These are phyloP conservation scores for Neonectria sp. DNA, from an alignment of 2,329 filamentous ascomycete genomes.

Conservation along the genomic window DNA sequence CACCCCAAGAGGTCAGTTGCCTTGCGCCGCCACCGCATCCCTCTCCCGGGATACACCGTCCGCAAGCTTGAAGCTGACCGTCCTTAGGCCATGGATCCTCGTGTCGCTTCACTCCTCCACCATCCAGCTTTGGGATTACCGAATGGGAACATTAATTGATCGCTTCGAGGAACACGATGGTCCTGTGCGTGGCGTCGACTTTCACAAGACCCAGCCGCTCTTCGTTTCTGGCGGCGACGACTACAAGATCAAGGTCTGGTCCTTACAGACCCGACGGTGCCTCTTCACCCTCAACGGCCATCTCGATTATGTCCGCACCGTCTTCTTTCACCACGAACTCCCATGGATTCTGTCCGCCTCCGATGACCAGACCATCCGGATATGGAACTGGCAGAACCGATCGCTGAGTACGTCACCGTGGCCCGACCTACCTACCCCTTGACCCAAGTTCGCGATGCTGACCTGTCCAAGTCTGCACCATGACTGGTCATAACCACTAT, in stretches of 20 bases:
- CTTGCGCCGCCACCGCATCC: slow-evolving; percentile 35
- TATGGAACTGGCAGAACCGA: slow-evolving; percentile 99
- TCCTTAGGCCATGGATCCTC: slow-evolving; percentile 94
- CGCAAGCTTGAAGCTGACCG: slow-evolving; percentile 49
- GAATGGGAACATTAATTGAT: slow-evolving; percentile 99
- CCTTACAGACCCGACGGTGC: slow-evolving; percentile 94
- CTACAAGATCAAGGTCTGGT: slow-evolving; percentile 99
- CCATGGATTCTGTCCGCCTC: slow-evolving; percentile 98
- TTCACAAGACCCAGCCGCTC: slow-evolving; percentile 98
- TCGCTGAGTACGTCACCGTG: slow-evolving; percentile 77
- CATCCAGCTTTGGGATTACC: slow-evolving; percentile 99
- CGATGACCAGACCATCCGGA: slow-evolving; percentile 98
- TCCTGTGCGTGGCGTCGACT: slow-evolving; percentile 96
- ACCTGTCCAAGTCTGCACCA: slow-evolving; percentile 84
- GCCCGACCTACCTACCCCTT: neutral
- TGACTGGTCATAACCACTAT: slow-evolving; percentile 99
- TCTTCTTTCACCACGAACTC: slow-evolving; percentile 99
- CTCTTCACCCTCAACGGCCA: slow-evolving; percentile 99
- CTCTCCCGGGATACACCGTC: slow-evolving; percentile 14
- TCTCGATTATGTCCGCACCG: slow-evolving; percentile 97
- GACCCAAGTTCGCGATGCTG: slow-evolving; percentile 19
- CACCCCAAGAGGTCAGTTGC: slow-evolving; percentile 75
- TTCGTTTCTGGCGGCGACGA: slow-evolving; percentile 99
- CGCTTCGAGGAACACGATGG: slow-evolving; percentile 99
- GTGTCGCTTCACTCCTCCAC: slow-evolving; percentile 99